Conservation (phyloP, 345 rosid genomes). For the Lenwebbia sp. region DNA sequence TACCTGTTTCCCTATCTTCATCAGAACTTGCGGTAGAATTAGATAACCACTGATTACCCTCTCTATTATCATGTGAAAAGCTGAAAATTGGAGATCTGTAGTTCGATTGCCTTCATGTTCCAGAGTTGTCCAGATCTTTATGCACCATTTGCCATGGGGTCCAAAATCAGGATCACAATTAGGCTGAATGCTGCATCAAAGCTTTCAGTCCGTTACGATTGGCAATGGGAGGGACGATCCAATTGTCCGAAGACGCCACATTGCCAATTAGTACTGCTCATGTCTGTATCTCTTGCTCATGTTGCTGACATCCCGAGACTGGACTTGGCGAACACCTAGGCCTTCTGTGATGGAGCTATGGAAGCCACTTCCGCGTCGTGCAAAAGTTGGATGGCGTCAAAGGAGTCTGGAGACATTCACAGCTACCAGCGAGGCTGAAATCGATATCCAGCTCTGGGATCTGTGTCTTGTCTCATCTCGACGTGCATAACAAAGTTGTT, state of each 20-base stretch:
- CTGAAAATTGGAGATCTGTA: background rate
- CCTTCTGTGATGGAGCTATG: constrained; percentile 50
- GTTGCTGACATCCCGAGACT: constrained; percentile 51
- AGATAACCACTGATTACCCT: background rate
- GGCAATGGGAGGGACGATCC: constrained; percentile 71
- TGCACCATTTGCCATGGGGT: background rate
- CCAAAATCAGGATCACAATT: background rate
- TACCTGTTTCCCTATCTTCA: background rate
- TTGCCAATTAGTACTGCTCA: constrained; percentile 29
- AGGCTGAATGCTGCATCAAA: background rate
- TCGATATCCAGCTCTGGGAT: background rate
- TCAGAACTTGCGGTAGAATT: background rate
- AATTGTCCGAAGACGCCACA: constrained; percentile 17
- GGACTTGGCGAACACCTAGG: constrained; percentile 34
- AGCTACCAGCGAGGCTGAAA: background rate
- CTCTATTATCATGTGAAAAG: background rate
- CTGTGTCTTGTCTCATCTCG: background rate
- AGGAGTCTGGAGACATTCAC: background rate
- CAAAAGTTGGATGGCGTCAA: constrained; percentile 37
- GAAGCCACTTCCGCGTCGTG: constrained; percentile 56
- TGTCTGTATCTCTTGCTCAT: constrained; percentile 27
- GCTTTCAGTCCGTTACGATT: constrained; percentile 51
- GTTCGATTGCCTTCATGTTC: background rate
- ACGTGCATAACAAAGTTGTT: background rate
- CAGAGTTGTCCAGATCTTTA: background rate